Base-by-base conservation (phyloP, 2,329 filamentous ascomycete species). In the Trichoderma koningiopsis region DNA sequence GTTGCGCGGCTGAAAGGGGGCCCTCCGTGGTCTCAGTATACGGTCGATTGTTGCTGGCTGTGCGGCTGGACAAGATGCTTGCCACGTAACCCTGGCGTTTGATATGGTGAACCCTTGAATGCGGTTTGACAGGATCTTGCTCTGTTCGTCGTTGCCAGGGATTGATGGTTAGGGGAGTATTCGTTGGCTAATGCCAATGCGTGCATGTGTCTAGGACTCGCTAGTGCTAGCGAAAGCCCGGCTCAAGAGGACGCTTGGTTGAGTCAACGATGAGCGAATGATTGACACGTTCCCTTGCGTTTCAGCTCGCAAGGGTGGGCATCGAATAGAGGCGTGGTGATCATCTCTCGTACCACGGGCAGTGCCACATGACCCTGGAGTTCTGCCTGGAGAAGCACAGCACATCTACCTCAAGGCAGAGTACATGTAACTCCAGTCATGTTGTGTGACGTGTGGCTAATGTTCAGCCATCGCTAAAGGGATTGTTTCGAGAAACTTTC, bases 221-320 rank as follows among this genome's bases (percentile, higher is more conserved):
- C 4, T 49, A 49, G 10, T 33, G 3, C 31, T 33, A 35, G 33
- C 4, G 10, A 33, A 33, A 33, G 19, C 43, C 53, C 27, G n/a
- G 53, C 62, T 65, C 52, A 65, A 49, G n/a, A 65, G 19, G 35
- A 57, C 53, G 62, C 62, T n/a, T 49, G 47, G 35, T 35, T 43
- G 62, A 43, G 62, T 55, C 59, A 65, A 56, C 53, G 62, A 66
- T 66, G 35, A 47, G 35, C 62, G 35, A 57, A 66, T 47, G 53
- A 57, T 66, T 57, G 62, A 66, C 62, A 66, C 53, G 53, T 33
- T 49, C 37, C 62, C 62, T 58, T 66, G 52, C 52, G 29, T 58
- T 49, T 66, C 62, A 66, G 62, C 62, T 66, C 24, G 37, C 62
- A 47, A 24, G 62, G 59, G 19, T 61, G 59, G 40, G 14, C 24